Evolutionary conservation across 768 basidiomycete species (phyloP).

Genomic region (Mycena kentingensis): DNA sequence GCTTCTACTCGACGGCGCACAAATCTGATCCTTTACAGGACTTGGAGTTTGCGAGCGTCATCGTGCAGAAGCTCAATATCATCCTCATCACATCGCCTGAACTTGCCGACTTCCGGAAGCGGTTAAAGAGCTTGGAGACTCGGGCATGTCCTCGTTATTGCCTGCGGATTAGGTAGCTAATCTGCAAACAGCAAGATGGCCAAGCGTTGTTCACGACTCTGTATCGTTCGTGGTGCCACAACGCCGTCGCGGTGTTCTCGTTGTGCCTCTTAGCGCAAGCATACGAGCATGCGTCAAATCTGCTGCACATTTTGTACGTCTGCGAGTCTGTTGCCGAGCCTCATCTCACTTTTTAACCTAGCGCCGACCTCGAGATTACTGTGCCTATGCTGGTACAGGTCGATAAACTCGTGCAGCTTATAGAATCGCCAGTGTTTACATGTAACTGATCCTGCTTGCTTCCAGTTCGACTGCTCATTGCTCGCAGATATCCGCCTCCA

Average conservation of each 20-base stretch:
- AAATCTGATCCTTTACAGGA: constrained; percentile 57
- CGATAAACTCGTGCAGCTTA: constrained; percentile 95
- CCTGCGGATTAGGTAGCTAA: neutral
- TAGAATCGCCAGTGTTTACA: constrained; percentile 98
- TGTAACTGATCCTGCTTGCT: constrained; percentile 51
- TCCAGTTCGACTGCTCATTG: neutral
- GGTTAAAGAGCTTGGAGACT: constrained; percentile 91
- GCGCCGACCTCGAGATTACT: constrained; percentile 96
- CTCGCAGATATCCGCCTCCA: constrained; percentile 80
- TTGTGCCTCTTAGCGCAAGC: constrained; percentile 96
- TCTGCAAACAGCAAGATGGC: constrained; percentile 76
- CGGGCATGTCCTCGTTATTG: constrained; percentile 54
- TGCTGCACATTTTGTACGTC: constrained; percentile 88
- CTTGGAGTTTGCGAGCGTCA: constrained; percentile 95
- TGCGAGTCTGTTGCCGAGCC: neutral
- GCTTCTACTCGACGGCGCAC: neutral
- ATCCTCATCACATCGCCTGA: constrained; percentile 97
- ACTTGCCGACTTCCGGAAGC: constrained; percentile 89
- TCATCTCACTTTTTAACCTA: constrained; percentile 34
- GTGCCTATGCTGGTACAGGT: constrained; percentile 93
- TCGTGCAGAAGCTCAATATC: constrained; percentile 96
- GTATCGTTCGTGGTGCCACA: constrained; percentile 98
- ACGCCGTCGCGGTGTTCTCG: constrained; percentile 95
- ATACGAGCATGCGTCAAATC: constrained; percentile 97
- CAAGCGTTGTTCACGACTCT: constrained; percentile 92